Conservation (phyloP, 179 eudicot species). For the Pouteria campechiana region DNA sequence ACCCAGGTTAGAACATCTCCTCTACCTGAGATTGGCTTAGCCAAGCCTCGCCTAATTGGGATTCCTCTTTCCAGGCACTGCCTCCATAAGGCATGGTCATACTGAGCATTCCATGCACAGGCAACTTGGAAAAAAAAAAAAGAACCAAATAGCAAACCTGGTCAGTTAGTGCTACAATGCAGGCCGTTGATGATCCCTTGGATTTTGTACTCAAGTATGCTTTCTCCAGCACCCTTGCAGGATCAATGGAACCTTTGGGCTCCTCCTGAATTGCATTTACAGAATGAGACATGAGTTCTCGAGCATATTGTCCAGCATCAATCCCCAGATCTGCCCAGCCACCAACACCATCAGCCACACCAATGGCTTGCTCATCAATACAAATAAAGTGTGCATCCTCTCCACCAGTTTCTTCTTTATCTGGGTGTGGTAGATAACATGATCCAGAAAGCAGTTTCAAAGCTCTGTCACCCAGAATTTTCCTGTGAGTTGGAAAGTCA, state of each 20-base stretch:
- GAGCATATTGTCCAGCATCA: conserved; percentile 72
- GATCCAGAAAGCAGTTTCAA: conserved; percentile 68
- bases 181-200: conserved; percentile 81
- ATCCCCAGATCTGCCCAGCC: conserved; percentile 88
- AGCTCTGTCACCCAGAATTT: conserved; percentile 20
- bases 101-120: too few species aligned
- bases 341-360: conserved; percentile 95
- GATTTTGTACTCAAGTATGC: conserved; percentile 69
- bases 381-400: conserved; percentile 94
- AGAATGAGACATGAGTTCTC: conserved; percentile 73
- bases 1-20: too few species aligned
- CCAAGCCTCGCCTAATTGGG: too few species aligned
- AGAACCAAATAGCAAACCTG: conserved; percentile 28
- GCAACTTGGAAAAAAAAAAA: too few species aligned
- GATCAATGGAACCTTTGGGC: conserved; percentile 74
- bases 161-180: conserved; percentile 67
- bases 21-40: too few species aligned
- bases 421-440: conserved; percentile 87
- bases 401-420: conserved; percentile 86
- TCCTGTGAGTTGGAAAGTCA: conserved; percentile 19
- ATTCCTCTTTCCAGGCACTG: too few species aligned
- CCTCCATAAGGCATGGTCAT: too few species aligned
- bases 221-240: conserved; percentile 79
- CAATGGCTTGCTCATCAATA: conserved; percentile 63
- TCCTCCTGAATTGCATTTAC: conserved; percentile 65